Conservation (phyloP, 257 asterid genomes). For the Lantana camara region DNA sequence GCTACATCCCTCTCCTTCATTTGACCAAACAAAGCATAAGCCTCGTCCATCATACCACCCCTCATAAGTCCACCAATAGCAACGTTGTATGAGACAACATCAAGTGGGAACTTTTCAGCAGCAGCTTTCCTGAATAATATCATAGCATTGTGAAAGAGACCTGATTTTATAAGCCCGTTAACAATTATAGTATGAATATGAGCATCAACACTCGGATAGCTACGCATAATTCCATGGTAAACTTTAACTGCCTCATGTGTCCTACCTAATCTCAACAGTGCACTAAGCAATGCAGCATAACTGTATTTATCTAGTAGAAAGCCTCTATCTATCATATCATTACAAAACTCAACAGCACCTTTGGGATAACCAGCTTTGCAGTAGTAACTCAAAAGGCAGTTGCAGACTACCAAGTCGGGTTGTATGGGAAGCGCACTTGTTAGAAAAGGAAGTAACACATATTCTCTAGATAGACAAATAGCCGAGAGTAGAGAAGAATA, state of each 20-base stretch:
- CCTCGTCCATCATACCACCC: constrained; percentile 49
- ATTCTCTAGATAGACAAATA: constrained; percentile 57
- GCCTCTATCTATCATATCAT: constrained; percentile 69
- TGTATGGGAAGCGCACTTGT: constrained; percentile 58
- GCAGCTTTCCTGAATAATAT: constrained; percentile 46
- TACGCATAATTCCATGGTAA: constrained; percentile 54
- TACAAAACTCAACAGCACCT: constrained; percentile 68
- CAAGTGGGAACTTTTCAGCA: constrained; percentile 49
- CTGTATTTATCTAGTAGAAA: constrained; percentile 71
- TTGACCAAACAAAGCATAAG: constrained; percentile 49
- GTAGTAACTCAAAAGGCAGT: constrained; percentile 64
- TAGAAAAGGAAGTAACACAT: constrained; percentile 59
- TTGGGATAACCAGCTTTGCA: constrained; percentile 67
- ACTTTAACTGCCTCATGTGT: constrained; percentile 58
- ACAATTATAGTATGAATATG: constrained; percentile 63
- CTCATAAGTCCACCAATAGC: constrained; percentile 55
- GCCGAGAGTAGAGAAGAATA: constrained; percentile 59
- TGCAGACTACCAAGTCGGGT: constrained; percentile 80
- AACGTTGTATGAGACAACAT: constrained; percentile 57
- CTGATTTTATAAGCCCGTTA: constrained; percentile 57
- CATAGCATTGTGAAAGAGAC: constrained; percentile 45
- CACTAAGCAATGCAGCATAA: constrained; percentile 60
- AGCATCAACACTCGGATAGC: constrained; percentile 42
- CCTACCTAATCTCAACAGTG: constrained; percentile 59
- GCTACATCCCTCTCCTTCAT: constrained; percentile 57